Percentiles rank a stretch among this genome's conserved stretches.
Evolutionary conservation across 441 rosid genomes (phyloP).

Genomic region (Aquilaria agallochum): DNA sequence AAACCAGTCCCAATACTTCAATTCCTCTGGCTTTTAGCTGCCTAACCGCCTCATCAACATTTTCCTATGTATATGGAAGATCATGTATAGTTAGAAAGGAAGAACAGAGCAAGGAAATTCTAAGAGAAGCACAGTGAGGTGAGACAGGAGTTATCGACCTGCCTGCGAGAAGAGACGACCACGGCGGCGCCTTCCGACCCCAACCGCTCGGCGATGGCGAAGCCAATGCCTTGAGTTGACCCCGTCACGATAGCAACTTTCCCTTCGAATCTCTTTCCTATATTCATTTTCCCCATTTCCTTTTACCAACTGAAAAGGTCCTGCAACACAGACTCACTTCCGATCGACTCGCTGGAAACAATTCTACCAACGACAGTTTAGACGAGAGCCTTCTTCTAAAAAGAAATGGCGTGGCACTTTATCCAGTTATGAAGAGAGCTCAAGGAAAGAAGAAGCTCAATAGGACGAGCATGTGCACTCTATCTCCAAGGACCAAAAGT

Average conservation of each 20-base stretch:
- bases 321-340: too few species aligned
- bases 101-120: not conserved
- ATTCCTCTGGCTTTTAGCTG: slow-evolving; percentile 66
- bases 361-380: too few species aligned
- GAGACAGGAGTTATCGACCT: slow-evolving; percentile 33
- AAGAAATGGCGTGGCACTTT: too few species aligned
- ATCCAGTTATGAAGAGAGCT: too few species aligned
- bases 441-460: too few species aligned
- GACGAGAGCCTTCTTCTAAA: too few species aligned
- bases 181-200: slow-evolving; percentile 92
- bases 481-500: too few species aligned
- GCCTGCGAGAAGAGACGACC: slow-evolving; percentile 89
- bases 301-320: not conserved
- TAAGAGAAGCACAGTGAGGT: not conserved
- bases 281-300: slow-evolving; percentile 34
- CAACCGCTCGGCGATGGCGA: slow-evolving; percentile 67
- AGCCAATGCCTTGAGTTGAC: slow-evolving; percentile 93
- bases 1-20: slow-evolving; percentile 71
- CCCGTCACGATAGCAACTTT: slow-evolving; percentile 90
- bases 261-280: slow-evolving; percentile 56
- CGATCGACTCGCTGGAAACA: too few species aligned
- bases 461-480: too few species aligned
- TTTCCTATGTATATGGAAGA: slow-evolving; percentile 37
- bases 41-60: slow-evolving; percentile 77
- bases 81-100: not conserved